phyloP scores from a whole-genome alignment of 805 yeast genomes.

The Ogataea neopini region DNA sequence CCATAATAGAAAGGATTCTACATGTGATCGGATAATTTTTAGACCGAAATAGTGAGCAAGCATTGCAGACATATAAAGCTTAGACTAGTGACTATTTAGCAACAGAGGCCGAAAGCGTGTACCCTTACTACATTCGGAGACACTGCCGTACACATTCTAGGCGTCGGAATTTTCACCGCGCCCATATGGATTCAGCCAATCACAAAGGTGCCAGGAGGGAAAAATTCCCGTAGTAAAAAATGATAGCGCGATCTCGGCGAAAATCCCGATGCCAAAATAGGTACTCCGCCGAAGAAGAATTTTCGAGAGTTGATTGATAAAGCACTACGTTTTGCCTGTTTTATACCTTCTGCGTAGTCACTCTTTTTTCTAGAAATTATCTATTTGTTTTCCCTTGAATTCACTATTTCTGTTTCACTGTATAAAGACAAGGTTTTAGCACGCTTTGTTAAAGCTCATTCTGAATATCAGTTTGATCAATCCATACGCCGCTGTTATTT shows the following conservation, averaged over 20 bases:
- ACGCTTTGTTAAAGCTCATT: neutral
- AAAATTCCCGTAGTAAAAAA: neutral
- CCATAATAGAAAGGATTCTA: too few species aligned
- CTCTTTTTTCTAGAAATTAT: constrained; percentile 1
- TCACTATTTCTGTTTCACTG: neutral
- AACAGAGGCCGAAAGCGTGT: neutral
- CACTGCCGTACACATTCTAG: neutral
- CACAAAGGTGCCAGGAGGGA: constrained; percentile 3
- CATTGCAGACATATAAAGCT: too few species aligned
- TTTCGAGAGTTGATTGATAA: constrained; percentile 12
- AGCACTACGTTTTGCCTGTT: neutral
- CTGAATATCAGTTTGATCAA: neutral
- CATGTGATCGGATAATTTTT: too few species aligned
- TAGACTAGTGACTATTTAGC: too few species aligned
- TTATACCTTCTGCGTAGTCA: too few species aligned
- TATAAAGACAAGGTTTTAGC: neutral
- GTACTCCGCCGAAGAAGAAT: constrained; percentile 10
- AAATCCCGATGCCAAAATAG: constrained; percentile 14
- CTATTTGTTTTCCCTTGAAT: neutral
- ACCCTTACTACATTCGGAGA: neutral
- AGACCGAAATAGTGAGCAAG: too few species aligned
- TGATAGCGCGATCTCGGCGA: constrained; percentile 13
- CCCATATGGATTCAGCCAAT: constrained; percentile 14
- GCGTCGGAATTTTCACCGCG: constrained; percentile 10
- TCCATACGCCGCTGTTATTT: neutral